Evolutionary conservation across 768 basidiomycete genomes (phyloP), one percentile per base, ranked within the genome.

Genomic region (Leccinellum albellum): DNA sequence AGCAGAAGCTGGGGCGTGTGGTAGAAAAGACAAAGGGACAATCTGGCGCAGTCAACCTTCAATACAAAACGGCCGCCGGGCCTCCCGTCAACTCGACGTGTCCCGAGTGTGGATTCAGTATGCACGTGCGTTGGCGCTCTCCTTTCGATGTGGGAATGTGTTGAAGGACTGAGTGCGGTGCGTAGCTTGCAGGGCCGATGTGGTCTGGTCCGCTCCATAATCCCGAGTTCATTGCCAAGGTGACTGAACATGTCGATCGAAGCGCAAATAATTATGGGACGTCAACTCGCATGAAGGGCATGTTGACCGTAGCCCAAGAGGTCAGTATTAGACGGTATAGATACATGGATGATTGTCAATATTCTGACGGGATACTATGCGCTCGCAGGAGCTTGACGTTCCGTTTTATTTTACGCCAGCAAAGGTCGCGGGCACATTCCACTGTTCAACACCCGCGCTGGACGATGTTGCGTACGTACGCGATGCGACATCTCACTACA

Each of bases 141-240:
- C 2, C 29, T 50, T 45, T 47, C 45, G 23, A 7, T 47, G 3
- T 44, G 14, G n/a, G 21, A 8, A 28, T 32, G 17, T 21, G 28
- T 21, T 24, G 44, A 56, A 13, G 42, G 20, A 15, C 14, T 47
- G 15, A 28, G 14, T 6, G 23, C 29, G 49, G 40, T 14, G 28
- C 50, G 42, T 59, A 96, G 93, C 68, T 94, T 33, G 92, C 89
- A 20, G 97, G 97, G 2, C 97, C 97, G 0, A 95, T 99, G 91
- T 98, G 97, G 97, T 86, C 89, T 6, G 94, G 88, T 1, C 83
- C 88, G 1, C 73, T 99, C 23, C 97, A 99, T 66, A 82, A 94
- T 67, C 63, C 75, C 2, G 77, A 76, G 6, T 99, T 98, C 64
- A 79, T 93, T 6, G 69, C 74, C n/a, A 82, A 83, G 60, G 86